Percentiles rank a stretch among this genome's conserved stretches.
Evolutionary conservation across 768 basidiomycete species (phyloP).

Genomic region (Boletus rex-veris): DNA sequence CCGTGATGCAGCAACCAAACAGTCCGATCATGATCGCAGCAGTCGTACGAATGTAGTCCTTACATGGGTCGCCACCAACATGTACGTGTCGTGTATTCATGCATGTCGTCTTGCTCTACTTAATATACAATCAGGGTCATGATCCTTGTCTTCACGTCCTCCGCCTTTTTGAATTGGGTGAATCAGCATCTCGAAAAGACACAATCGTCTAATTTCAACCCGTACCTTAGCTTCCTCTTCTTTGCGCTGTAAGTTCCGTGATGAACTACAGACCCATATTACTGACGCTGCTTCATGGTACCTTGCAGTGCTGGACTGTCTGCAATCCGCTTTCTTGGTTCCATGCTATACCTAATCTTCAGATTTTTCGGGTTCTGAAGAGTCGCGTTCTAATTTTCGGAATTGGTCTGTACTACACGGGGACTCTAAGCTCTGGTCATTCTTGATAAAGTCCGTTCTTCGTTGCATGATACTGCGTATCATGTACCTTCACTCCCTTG

Average conservation of each 20-base stretch:
- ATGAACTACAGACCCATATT: not conserved
- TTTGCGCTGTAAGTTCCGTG: constrained; percentile 45
- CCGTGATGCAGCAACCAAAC: constrained; percentile 84
- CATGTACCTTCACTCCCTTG: constrained; percentile 11
- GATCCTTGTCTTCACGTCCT: constrained; percentile 74
- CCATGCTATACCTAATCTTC: constrained; percentile 73
- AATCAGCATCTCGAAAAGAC: constrained; percentile 49
- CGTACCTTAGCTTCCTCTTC: constrained; percentile 86
- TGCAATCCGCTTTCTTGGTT: constrained; percentile 77
- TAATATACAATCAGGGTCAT: constrained; percentile 44
- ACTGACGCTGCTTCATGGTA: constrained; percentile 3
- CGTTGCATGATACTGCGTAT: constrained; percentile 7
- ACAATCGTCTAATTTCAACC: constrained; percentile 67
- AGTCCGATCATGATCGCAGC: constrained; percentile 81
- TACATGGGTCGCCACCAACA: constrained; percentile 81
- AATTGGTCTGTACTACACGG: constrained; percentile 5
- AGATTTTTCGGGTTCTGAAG: constrained; percentile 61
- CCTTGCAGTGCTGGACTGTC: constrained; percentile 67
- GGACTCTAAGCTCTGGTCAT: not conserved
- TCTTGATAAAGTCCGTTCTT: not conserved
- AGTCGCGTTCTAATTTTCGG: not conserved
- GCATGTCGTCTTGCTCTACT: not conserved
- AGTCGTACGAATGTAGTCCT: constrained; percentile 83
- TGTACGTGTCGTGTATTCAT: constrained; percentile 43
- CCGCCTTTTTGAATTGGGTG: constrained; percentile 74